Evolutionary conservation across 371 early-diverging fungal species (phyloP).

Genomic region (Paramicrosporidium saccamoebae): DNA sequence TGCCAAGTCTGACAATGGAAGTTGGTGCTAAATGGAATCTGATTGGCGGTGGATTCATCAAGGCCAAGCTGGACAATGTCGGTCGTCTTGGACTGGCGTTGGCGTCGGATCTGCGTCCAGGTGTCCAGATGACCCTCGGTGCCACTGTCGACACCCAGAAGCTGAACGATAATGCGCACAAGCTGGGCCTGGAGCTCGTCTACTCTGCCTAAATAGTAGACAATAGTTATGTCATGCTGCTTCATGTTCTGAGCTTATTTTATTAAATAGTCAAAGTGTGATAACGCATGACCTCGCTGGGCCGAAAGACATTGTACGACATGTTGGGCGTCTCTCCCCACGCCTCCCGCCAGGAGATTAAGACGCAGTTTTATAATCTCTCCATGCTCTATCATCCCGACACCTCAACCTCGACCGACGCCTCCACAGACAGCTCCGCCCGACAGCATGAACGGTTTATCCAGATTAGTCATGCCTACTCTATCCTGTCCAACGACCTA

Average conservation of each 20-base stretch:
- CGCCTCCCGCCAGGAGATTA: constrained; percentile 24
- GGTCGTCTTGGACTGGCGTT: constrained; percentile 72
- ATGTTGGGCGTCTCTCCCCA: constrained; percentile 11
- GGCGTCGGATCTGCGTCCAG: constrained; percentile 67
- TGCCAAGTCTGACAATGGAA: constrained; percentile 38
- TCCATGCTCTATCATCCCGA: constrained; percentile 68
- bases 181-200: constrained; percentile 60
- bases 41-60: constrained; percentile 55
- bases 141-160: constrained; percentile 65
- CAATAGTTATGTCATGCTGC: too few species aligned
- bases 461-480: constrained; percentile 52
- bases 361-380: constrained; percentile 36
- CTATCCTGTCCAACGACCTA: constrained; percentile 26
- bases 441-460: constrained; percentile 30
- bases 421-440: constrained; percentile 9
- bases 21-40: constrained; percentile 74
- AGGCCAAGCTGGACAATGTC: constrained; percentile 79
- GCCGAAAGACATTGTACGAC: too few species aligned
- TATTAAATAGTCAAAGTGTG: too few species aligned
- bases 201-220: constrained; percentile 31
- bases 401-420: constrained; percentile 19
- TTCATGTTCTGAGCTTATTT: too few species aligned
- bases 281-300: too few species aligned
- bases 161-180: constrained; percentile 70
- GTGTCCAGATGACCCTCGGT: constrained; percentile 71